These are phyloP conservation scores for Lycium ferocissimum DNA, from an alignment of 257 asterid species.

Conservation along the genomic window DNA sequence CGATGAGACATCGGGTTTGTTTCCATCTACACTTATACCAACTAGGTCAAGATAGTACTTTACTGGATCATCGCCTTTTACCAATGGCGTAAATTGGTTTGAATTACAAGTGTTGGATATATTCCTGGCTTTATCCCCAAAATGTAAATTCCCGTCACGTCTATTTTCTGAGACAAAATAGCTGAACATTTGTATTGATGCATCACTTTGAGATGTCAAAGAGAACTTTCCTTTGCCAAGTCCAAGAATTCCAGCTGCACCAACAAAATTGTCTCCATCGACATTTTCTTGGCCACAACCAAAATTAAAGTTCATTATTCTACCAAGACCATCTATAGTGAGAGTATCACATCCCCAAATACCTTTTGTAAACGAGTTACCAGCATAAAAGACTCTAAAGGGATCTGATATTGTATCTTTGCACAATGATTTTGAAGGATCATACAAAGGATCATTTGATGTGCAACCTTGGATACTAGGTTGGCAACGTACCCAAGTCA, in stretches of 20 bases:
- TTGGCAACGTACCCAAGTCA: slow-evolving; percentile 25
- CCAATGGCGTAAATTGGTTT: not conserved
- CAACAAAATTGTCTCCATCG: not conserved
- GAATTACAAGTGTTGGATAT: not conserved
- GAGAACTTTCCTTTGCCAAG: slow-evolving; percentile 27
- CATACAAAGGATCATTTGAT: not conserved
- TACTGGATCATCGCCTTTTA: not conserved
- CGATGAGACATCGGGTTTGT: not conserved
- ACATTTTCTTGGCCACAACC: not conserved
- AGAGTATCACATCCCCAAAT: slow-evolving; percentile 10
- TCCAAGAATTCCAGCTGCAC: slow-evolving; percentile 23
- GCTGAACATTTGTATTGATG: slow-evolving; percentile 3
- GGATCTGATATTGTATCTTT: not conserved
- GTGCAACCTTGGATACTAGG: not conserved
- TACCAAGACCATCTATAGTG: not conserved
- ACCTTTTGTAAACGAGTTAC: accelerated
- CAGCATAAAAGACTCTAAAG: accelerated
- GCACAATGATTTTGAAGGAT: slow-evolving; percentile 8
- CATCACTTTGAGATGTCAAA: slow-evolving; percentile 25
- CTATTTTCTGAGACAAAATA: slow-evolving; percentile 9
- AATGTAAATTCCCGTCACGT: not conserved
- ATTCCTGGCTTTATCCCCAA: not conserved
- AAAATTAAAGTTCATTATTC: not conserved
- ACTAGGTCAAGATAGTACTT: not conserved
- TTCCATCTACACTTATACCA: not conserved